A percentile compares a stretch with the other conserved stretches of the same genome.
phyloP scores from a whole-genome alignment of 2,329 filamentous ascomycete species.

The Fusarium luffae region DNA sequence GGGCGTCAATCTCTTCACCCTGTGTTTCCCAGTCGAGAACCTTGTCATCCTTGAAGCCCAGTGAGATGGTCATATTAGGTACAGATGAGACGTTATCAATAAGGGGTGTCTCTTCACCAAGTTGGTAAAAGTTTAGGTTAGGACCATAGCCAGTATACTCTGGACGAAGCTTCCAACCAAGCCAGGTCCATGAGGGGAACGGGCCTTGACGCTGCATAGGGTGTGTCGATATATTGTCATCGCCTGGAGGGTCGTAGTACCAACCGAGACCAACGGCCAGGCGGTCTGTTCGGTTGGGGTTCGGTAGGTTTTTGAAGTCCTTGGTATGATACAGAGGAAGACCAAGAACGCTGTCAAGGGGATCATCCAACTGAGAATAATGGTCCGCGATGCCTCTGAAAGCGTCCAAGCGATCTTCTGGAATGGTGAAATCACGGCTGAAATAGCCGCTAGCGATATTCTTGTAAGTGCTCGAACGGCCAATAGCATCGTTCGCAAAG shows the following conservation, averaged over 20 bases:
- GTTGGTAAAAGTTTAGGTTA: conserved; percentile 49
- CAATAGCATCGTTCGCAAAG: conserved; percentile 44
- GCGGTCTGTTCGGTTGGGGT: conserved; percentile 50
- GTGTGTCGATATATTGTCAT: conserved; percentile 33
- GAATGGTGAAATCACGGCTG: conserved; percentile 43
- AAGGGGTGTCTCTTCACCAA: conserved; percentile 44
- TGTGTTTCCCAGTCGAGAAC: conserved; percentile 53
- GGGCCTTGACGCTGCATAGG: conserved; percentile 44
- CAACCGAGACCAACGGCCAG: conserved; percentile 52
- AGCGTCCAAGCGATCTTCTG: conserved; percentile 50
- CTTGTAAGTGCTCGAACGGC: conserved; percentile 43
- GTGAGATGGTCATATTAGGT: conserved; percentile 49
- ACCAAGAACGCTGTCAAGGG: conserved; percentile 49
- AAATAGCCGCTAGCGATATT: conserved; percentile 49
- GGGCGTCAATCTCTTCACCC: conserved; percentile 48
- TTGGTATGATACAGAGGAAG: conserved; percentile 51
- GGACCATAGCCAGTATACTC: conserved; percentile 42
- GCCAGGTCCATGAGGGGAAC: conserved; percentile 55
- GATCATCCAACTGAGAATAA: conserved; percentile 44
- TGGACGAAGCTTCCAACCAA: conserved; percentile 49
- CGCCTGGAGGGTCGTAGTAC: conserved; percentile 45
- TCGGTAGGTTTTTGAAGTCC: conserved; percentile 45
- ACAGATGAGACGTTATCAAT: conserved; percentile 47
- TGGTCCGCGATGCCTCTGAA: conserved; percentile 49
- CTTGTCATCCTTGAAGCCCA: conserved; percentile 50